A percentile compares a stretch with the other conserved stretches of the same genome.
phyloP scores from a whole-genome alignment of 139 green algal species.

The Chlorella sorokiniana region DNA sequence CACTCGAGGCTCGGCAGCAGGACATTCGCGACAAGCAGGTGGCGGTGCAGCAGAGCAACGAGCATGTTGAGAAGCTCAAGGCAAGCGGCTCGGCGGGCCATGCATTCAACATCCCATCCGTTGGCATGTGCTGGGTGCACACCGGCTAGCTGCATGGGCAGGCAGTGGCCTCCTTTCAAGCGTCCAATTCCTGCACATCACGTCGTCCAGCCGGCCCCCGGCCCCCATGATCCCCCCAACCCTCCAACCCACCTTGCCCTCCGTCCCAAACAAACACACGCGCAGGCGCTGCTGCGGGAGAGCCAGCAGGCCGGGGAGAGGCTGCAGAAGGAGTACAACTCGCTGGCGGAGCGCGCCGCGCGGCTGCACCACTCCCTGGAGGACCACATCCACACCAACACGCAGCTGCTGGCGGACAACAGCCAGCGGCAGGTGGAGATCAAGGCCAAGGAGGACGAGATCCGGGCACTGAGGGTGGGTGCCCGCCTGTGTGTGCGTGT shows the following conservation, averaged over 20 bases:
- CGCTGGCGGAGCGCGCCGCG: slow-evolving; percentile 81
- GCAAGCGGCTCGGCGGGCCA: slow-evolving; percentile 29
- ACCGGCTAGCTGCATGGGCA: no score
- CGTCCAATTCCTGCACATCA: no score
- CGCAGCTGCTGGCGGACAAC: slow-evolving; percentile 86
- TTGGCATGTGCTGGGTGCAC: no score
- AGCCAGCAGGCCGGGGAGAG: slow-evolving; percentile 68
- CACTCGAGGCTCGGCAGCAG: slow-evolving; percentile 66
- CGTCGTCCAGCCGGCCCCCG: no score
- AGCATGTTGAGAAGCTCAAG: slow-evolving; percentile 57
- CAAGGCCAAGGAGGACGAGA: slow-evolving; percentile 84
- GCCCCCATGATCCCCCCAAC: background rate
- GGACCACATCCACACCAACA: slow-evolving; percentile 90
- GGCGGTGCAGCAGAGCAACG: slow-evolving; percentile 53
- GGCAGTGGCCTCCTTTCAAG: no score
- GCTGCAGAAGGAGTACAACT: slow-evolving; percentile 87
- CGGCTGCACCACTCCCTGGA: slow-evolving; percentile 91
- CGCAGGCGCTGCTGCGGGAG: slow-evolving; percentile 75
- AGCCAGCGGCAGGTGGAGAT: slow-evolving; percentile 83
- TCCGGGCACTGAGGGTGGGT: slow-evolving; percentile 48
- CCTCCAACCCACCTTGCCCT: background rate
- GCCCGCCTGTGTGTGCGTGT: background rate
- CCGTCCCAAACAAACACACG: no score
- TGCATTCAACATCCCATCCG: no score
- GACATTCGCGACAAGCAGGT: slow-evolving; percentile 83